Base-by-base conservation (phyloP, 169 alveolate genomes). In the Babesia sp. region DNA sequence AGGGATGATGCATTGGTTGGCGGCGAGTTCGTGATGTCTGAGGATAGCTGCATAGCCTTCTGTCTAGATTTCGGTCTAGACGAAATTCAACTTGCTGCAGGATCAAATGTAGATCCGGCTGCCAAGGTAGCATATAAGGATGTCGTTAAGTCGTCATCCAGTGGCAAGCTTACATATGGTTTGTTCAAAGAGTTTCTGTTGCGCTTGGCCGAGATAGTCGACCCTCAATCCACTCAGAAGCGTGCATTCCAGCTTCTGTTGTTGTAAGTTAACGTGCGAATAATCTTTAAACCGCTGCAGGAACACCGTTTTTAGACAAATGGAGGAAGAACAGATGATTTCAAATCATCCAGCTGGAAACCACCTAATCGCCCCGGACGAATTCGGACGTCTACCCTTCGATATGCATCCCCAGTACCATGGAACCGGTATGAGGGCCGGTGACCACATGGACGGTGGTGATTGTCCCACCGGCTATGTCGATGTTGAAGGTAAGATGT, bases 21-120 rank as follows among this genome's bases (percentile, higher is more conserved):
- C n/a, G 86, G 86, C 20, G 86, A 77, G 48, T 77, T 68, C 54
- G 86, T 77, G 37, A 59, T 77, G 56, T 36, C 80, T 16, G 86
- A 77, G 74, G 68, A 58, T 14, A 57, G 46, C 46, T 67, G 75
- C 50, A 39, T 77, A 12, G 28, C 64, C 34, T 77, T 77, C 42
- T 77, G 86, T 58, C 24, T 77, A 31, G 86, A 77, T 45, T 77
- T 77, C 46, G 79, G 86, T 29, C 59, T 77, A 11, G 81, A 41
- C 42, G 86, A 67, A 12, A 0, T 41, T 16, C 55, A 67, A 7
- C 22, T 63, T 3, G 26, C 82, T 16, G 39, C 55, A 26, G 72
- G 48, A 8, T 34, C 73, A 16, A 41, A 22, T 31, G 67, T 3
- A n/a, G 75, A 41, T 0, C 86, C 86, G 31, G 64, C 42, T 36